Base-by-base conservation (phyloP, 1,139 yeast genomes). In the Candida glucosophila region DNA sequence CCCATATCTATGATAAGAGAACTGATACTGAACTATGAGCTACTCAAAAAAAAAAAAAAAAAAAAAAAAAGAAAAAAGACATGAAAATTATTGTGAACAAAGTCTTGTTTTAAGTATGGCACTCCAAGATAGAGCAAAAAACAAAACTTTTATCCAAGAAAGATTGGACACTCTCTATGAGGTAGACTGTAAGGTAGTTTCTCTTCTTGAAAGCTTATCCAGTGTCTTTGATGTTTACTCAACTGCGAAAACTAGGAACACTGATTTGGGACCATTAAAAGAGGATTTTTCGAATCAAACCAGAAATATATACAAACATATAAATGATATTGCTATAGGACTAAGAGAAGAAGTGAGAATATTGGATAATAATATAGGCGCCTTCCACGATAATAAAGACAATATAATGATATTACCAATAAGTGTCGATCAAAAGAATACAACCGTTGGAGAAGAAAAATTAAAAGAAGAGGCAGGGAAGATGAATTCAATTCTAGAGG, bases 351-450 rank as follows among this genome's bases (percentile, higher is more conserved):
- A 76, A 36, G 70, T 76, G 22, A 69, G 68, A 41, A 43, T 66
- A 5, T 57, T 74, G 55, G 80, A 75, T 45, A 73, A 69, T 25
- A 70, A 72, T 34, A 65, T 65, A 13, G 77, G 75, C 1, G 66
- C 64, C 5, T 53, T 55, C 31, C 58, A 56, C 29, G 53, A 52
- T 31, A 63, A 65, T 34, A 49, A 55, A 12, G 72, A 68, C 36
- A 59, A 60, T 10, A 52, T 69, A 9, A 72, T 70, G 60, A 63
- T 75, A 15, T 49, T 74, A 18, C 82, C 83, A 3, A 67, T 75
- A 3, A 59, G 64, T 22, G 73, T 76, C 12, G 76, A 73, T 33
- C 77, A 73, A 39, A 75, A 73, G 52, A 76, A 77, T 26, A 67
- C 79, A 5, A 59, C 61, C 44, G 58, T 73, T 20, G 80, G 80